These are phyloP conservation scores for Nitzschia palea DNA, from an alignment of 108 stramenopile species.

Conservation along the genomic window DNA sequence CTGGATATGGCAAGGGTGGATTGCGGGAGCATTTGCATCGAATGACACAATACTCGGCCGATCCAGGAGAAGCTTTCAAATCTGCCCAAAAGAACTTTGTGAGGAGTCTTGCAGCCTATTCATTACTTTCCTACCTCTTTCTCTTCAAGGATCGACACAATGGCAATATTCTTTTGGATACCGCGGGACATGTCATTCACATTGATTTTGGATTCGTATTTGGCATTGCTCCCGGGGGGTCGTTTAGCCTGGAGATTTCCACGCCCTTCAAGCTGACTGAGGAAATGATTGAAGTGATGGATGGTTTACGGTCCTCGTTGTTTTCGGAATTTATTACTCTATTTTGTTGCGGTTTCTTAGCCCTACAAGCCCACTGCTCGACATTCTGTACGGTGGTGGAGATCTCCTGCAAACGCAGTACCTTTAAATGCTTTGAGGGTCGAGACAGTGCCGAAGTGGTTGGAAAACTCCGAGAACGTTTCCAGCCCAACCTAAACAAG, in stretches of 20 bases:
- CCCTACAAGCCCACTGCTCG: constrained; percentile 88
- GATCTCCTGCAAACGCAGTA: constrained; percentile 85
- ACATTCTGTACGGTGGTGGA: constrained; percentile 89
- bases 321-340: constrained; percentile 96
- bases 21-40: constrained; percentile 71
- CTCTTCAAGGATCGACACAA: constrained; percentile 98
- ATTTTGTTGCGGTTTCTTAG: constrained; percentile 95
- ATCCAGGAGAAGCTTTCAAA: constrained; percentile 77
- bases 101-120: constrained; percentile 94
- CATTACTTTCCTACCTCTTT: constrained; percentile 94
- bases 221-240: constrained; percentile 93
- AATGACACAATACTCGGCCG: constrained; percentile 83
- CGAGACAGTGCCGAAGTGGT: constrained; percentile 76
- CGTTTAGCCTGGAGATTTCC: constrained; percentile 91
- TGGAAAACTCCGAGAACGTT: constrained; percentile 73
- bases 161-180: constrained; percentile 95
- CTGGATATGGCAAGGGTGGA: constrained; percentile 83
- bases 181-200: constrained; percentile 96
- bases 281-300: constrained; percentile 96
- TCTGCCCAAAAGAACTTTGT: constrained; percentile 85
- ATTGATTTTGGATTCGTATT: constrained; percentile 99
- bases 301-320: constrained; percentile 79
- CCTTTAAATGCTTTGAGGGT: constrained; percentile 93
- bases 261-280: constrained; percentile 98
- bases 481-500: constrained; percentile 79